Percentiles rank a stretch among this genome's conserved stretches.
Evolutionary conservation across 2,329 filamentous ascomycete genomes (phyloP).

Genomic region (Pseudogymnoascus sp.): DNA sequence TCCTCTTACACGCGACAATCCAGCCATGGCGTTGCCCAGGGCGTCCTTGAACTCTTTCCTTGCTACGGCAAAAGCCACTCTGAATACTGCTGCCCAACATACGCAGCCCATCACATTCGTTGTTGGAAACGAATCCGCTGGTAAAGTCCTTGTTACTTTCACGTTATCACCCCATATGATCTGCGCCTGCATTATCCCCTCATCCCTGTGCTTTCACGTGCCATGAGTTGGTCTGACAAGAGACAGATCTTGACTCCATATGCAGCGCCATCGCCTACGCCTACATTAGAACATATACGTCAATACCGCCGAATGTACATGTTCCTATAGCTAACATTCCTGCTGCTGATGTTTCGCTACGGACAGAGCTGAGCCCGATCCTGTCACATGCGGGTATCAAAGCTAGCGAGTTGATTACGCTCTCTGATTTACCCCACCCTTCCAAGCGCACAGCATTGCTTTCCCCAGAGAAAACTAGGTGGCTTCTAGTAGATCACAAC

Average conservation of each 20-base stretch:
- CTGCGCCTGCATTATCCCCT: background rate
- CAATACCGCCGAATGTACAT: conserved; percentile 39
- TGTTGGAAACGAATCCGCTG: conserved; percentile 60
- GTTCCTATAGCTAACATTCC: conserved; percentile 68
- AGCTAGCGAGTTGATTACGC: conserved; percentile 55
- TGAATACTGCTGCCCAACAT: conserved; percentile 37
- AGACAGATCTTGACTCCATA: conserved; percentile 68
- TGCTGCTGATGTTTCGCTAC: conserved; percentile 57
- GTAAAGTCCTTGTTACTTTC: conserved; percentile 30
- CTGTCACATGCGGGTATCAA: conserved; percentile 52
- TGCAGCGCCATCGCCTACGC: conserved; percentile 66
- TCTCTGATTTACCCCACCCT: conserved; percentile 48
- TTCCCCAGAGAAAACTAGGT: conserved; percentile 48
- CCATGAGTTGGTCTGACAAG: background rate
- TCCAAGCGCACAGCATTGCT: conserved; percentile 34
- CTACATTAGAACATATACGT: conserved; percentile 57
- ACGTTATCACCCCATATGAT: background rate
- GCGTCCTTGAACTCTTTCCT: conserved; percentile 43
- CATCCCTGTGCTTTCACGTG: background rate
- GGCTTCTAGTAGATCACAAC: conserved; percentile 78
- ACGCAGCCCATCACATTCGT: conserved; percentile 49
- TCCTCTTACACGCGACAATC: background rate
- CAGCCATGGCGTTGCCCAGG: conserved; percentile 23
- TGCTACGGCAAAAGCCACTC: conserved; percentile 38
- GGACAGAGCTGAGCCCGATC: conserved; percentile 62